Percentiles rank a stretch among this genome's conserved stretches.
Evolutionary conservation across 176 grass and related monocot species (phyloP).

Genomic region (bread wheat (Triticum aestivum)): IWGSC_CS_RefSeq_v2.1 NC_057806.1:395003145-395003644

Average conservation of each 20-base stretch:
- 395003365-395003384: constrained; percentile 45
- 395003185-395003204: constrained; percentile 67
- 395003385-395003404: constrained; percentile 69
- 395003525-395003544: constrained; percentile 33
- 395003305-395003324: constrained; percentile 20
- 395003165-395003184: constrained; percentile 48
- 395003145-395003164: constrained; percentile 46
- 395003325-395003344: neutral
- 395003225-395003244: constrained; percentile 51
- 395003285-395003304: constrained; percentile 19
- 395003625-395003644: constrained; percentile 27
- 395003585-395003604: constrained; percentile 57
- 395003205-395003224: constrained; percentile 64
- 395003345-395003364: constrained; percentile 50
- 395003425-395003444: constrained; percentile 59
- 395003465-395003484: constrained; percentile 6
- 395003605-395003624: constrained; percentile 60
- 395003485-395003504: constrained; percentile 22
- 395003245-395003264: constrained; percentile 69
- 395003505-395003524: neutral
- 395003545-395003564: constrained; percentile 44
- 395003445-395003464: constrained; percentile 33
- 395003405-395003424: constrained; percentile 39
- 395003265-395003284: constrained; percentile 19
- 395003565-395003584: constrained; percentile 65